A percentile compares a stretch with the other conserved stretches of the same genome.
Conservation (phyloP, 2,329 filamentous ascomycete species). For the Bipolaris oryzae region DNA sequence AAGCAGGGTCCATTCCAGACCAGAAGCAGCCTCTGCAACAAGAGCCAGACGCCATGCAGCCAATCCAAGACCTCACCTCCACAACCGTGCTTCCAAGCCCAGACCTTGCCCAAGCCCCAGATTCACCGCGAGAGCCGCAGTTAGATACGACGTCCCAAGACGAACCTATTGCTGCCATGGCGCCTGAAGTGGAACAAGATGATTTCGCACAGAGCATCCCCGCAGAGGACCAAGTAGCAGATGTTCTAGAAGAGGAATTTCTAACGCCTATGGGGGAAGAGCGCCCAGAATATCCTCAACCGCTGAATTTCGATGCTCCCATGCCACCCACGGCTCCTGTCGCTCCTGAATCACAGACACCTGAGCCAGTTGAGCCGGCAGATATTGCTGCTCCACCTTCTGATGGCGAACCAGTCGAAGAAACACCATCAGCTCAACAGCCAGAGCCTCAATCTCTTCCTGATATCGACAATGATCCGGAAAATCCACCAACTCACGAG, state of each 20-base stretch:
- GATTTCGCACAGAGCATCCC: neutral
- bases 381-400: neutral
- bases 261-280: neutral
- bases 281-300: conserved; percentile 3
- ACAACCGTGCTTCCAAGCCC: neutral
- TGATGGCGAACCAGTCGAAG: neutral
- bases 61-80: conserved; percentile 5
- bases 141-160: neutral
- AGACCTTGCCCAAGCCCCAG: conserved; percentile 3
- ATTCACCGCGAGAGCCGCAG: neutral
- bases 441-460: neutral
- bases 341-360: neutral
- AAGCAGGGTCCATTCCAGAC: conserved; percentile 8
- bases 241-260: conserved; percentile 3
- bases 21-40: conserved; percentile 2
- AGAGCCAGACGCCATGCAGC: conserved; percentile 2
- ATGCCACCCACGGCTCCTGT: neutral
- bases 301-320: neutral
- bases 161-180: neutral
- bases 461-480: neutral
- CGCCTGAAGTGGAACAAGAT: conserved; percentile 3
- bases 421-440: neutral
- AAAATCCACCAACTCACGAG: conserved; percentile 9
- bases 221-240: neutral
- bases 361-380: conserved; percentile 2